These are phyloP conservation scores for Mycena galericulata DNA, from an alignment of 768 basidiomycete genomes.

Conservation along the genomic window DNA sequence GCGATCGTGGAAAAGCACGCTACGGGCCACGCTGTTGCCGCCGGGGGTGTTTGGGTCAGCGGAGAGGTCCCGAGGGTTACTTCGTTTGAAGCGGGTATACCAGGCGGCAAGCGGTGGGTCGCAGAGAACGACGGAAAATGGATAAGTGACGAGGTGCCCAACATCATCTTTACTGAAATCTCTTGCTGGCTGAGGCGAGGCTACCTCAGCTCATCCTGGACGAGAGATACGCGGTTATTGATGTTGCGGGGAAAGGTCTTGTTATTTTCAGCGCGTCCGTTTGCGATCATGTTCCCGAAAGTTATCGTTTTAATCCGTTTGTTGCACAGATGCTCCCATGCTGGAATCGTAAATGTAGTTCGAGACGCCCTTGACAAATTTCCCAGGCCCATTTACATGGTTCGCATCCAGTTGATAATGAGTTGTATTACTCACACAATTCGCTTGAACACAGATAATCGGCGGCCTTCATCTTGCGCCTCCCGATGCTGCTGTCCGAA, in stretches of 20 bases:
- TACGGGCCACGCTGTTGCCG: constrained; percentile 76
- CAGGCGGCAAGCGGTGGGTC: constrained; percentile 75
- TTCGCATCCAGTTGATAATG: constrained; percentile 38
- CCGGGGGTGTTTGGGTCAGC: constrained; percentile 77
- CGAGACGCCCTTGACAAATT: constrained; percentile 74
- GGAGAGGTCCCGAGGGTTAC: constrained; percentile 84
- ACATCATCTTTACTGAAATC: not conserved
- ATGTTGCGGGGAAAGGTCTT: constrained; percentile 85
- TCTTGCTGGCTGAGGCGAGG: not conserved
- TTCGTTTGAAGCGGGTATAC: constrained; percentile 74
- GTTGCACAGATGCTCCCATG: constrained; percentile 71
- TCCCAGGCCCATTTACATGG: constrained; percentile 82
- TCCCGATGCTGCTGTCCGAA: constrained; percentile 70
- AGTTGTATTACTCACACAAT: not conserved
- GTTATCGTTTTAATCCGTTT: not conserved
- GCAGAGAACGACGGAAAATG: constrained; percentile 54
- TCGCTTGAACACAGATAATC: constrained; percentile 62
- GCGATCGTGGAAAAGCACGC: constrained; percentile 67
- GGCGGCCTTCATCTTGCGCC: constrained; percentile 89
- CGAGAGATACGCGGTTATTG: constrained; percentile 82
- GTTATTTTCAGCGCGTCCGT: constrained; percentile 88
- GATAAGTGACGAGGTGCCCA: constrained; percentile 66
- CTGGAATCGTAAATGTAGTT: constrained; percentile 88
- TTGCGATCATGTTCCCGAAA: not conserved
- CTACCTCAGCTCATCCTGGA: constrained; percentile 85